Percentiles rank a stretch among this genome's conserved stretches.
phyloP scores from a whole-genome alignment of 2,329 filamentous ascomycete species.

The Fusarium keratoplasticum region DNA sequence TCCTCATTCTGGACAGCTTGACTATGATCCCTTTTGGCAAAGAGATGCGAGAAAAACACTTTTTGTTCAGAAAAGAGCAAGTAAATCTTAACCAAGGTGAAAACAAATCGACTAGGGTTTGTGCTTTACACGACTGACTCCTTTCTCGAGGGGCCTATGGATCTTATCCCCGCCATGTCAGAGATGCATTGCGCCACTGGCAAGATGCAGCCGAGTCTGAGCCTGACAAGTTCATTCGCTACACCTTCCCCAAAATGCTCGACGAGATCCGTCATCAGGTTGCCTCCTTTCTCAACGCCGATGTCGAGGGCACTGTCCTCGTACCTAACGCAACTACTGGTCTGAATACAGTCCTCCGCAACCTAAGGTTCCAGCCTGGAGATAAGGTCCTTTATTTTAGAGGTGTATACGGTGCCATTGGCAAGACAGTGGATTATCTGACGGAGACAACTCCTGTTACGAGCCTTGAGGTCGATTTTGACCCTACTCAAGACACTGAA shows the following conservation, averaged over 20 bases:
- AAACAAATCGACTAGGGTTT: neutral
- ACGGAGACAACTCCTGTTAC: neutral
- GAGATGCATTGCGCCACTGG: neutral
- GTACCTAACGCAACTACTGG: neutral
- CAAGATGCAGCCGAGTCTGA: neutral
- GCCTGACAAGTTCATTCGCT: neutral
- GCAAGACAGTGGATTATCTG: neutral
- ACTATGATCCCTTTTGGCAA: neutral
- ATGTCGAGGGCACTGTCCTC: neutral
- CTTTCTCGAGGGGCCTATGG: neutral
- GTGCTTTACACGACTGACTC: neutral
- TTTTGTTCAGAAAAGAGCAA: neutral
- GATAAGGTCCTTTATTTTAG: neutral
- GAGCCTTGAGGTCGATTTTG: neutral
- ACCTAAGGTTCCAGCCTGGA: neutral
- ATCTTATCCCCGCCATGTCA: neutral
- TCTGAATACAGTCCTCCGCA: neutral
- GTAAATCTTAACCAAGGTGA: neutral
- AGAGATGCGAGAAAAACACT: neutral
- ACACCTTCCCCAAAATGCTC: neutral
- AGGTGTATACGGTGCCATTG: neutral
- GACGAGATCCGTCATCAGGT: neutral
- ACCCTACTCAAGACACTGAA: neutral
- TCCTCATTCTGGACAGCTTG: neutral
- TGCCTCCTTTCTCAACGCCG: neutral